Percentiles rank a stretch among this genome's conserved stretches.
These are phyloP conservation scores for Auriscalpium microsporum DNA, from an alignment of 768 basidiomycete genomes.

Conservation along the genomic window DNA sequence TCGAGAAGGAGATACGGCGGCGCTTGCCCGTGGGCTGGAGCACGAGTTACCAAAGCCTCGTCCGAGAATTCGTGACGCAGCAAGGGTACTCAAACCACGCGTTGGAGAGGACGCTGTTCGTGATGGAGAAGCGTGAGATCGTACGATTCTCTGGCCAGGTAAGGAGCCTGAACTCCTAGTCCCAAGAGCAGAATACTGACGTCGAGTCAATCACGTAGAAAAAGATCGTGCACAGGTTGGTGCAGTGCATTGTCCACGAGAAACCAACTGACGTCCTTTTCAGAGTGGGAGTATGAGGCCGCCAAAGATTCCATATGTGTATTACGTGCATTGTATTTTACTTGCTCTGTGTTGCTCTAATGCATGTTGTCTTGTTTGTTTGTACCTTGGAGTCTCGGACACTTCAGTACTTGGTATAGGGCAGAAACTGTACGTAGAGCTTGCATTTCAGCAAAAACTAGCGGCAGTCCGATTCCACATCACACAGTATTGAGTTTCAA, in stretches of 20 bases:
- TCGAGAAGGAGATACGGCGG: conserved; percentile 79
- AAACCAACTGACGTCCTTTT: neutral
- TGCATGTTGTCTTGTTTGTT: too few relatives aligned
- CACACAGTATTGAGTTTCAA: too few relatives aligned
- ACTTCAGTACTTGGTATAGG: too few relatives aligned
- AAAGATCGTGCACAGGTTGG: conserved; percentile 17
- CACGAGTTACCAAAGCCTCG: conserved; percentile 89
- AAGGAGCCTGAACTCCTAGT: conserved; percentile 1
- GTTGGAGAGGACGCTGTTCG: conserved; percentile 81
- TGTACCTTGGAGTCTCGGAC: too few relatives aligned
- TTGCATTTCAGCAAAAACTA: too few relatives aligned
- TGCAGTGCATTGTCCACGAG: neutral
- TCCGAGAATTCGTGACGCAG: conserved; percentile 87
- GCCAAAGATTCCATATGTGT: neutral
- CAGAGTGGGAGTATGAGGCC: conserved; percentile 14
- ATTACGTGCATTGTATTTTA: too few relatives aligned
- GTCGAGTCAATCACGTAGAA: conserved; percentile 1
- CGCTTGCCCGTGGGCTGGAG: conserved; percentile 92
- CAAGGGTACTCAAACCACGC: conserved; percentile 89
- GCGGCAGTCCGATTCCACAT: too few relatives aligned
- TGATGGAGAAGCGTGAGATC: conserved; percentile 94
- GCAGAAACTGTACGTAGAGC: too few relatives aligned
- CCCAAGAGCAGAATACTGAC: neutral
- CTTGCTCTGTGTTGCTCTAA: too few relatives aligned
- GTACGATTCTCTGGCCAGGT: conserved; percentile 78